Evolutionary conservation across 345 rosid genomes (phyloP).

Genomic region (Orychophragmus violaceus): DNA sequence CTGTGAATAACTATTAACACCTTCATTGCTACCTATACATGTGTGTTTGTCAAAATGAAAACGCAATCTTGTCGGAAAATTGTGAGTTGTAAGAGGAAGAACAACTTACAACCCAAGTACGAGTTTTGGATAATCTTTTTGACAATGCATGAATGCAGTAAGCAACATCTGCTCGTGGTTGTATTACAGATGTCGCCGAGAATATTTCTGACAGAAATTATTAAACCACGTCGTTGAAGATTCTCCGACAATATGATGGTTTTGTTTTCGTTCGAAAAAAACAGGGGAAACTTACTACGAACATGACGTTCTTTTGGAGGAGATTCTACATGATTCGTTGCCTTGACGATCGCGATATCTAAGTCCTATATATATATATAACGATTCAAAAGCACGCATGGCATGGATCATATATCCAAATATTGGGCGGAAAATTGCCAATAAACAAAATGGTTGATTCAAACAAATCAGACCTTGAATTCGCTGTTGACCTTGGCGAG

Average conservation of each 20-base stretch:
- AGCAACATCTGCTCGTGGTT: constrained; percentile 93
- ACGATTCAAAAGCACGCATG: neutral
- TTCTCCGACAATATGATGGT: neutral
- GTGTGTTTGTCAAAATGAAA: neutral
- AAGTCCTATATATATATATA: constrained; percentile 46
- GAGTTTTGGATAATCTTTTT: constrained; percentile 76
- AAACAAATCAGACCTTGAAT: constrained; percentile 53
- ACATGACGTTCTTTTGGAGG: constrained; percentile 98
- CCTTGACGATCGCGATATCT: constrained; percentile 94
- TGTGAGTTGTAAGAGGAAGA: neutral
- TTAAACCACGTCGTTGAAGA: neutral
- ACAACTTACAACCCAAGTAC: constrained; percentile 69
- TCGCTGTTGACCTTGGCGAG: constrained; percentile 99
- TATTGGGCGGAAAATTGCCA: too few relatives aligned
- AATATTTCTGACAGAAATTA: constrained; percentile 59
- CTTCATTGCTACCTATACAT: constrained; percentile 75
- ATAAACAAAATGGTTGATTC: too few relatives aligned
- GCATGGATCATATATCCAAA: neutral
- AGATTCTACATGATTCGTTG: constrained; percentile 89
- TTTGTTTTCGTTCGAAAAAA: neutral
- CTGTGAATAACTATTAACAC: constrained; percentile 86
- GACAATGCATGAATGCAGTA: constrained; percentile 87
- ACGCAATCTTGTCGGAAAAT: neutral
- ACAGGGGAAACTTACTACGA: constrained; percentile 51
- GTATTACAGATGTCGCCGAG: constrained; percentile 76